Evolutionary conservation across 192 early-diverging fungal species (phyloP).

Genomic region (Entrophospora sp.): DNA sequence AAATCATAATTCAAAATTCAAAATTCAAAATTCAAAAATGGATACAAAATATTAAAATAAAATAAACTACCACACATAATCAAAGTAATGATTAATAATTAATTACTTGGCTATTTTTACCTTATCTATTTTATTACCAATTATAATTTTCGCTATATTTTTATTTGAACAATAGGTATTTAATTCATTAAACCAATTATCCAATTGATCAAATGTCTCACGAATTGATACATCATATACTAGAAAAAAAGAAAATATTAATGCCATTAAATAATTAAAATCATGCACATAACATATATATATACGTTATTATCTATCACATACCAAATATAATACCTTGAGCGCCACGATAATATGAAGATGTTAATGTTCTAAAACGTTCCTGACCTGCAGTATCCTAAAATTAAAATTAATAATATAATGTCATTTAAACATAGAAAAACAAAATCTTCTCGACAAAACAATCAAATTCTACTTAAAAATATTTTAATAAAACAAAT

Average conservation of each 20-base stretch:
- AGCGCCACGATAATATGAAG: conserved; percentile 93
- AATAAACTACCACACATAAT: background rate
- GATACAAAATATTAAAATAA: background rate
- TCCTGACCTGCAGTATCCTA: too few species aligned
- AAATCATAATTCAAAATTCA: background rate
- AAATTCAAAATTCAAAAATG: too few species aligned
- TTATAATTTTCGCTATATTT: conserved; percentile 91
- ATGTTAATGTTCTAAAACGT: conserved; percentile 93
- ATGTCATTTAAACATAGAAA: too few species aligned
- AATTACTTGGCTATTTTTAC: conserved; percentile 42
- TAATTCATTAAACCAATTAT: conserved; percentile 90
- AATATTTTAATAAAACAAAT: too few species aligned
- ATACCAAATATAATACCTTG: conserved; percentile 92
- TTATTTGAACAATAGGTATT: conserved; percentile 79
- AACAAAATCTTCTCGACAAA: too few species aligned
- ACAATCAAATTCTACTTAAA: too few species aligned
- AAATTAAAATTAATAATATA: too few species aligned
- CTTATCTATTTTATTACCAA: conserved; percentile 97
- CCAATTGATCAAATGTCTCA: conserved; percentile 83
- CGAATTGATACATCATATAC: conserved; percentile 96
- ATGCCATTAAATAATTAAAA: background rate
- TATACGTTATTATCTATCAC: background rate
- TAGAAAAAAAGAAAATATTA: conserved; percentile 20
- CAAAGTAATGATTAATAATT: background rate
- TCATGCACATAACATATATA: too few species aligned